These are phyloP conservation scores for Pinus albicaulis DNA, from an alignment of 75 land plant genomes.

Conservation along the genomic window DNA sequence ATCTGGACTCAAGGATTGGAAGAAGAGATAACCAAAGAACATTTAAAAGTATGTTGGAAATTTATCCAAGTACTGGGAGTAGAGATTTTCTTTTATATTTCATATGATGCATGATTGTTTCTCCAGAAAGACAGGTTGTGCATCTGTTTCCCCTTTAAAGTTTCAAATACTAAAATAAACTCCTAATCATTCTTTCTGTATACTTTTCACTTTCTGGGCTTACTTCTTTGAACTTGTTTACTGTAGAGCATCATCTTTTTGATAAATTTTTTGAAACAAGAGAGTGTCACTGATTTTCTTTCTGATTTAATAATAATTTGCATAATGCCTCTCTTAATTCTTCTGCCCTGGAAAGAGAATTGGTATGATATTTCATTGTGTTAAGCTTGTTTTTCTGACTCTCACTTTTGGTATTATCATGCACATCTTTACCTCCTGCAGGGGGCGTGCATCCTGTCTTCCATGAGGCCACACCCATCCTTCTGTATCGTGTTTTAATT, in stretches of 20 bases:
- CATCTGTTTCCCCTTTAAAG: neutral
- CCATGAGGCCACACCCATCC: neutral
- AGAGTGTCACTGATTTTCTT: neutral
- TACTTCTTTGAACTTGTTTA: neutral
- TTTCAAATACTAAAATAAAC: neutral
- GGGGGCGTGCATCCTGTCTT: neutral
- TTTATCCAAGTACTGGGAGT: no score
- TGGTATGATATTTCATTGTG: neutral
- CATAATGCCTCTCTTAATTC: neutral
- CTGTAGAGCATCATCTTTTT: neutral
- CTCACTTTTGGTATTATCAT: neutral
- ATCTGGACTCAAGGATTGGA: no score
- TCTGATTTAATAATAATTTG: neutral
- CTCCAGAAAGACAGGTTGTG: no score
- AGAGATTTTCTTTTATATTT: no score
- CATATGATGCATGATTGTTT: no score
- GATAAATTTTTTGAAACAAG: neutral
- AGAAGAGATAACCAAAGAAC: no score
- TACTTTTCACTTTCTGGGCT: no score
- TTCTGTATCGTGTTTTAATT: neutral
- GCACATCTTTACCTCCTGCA: neutral
- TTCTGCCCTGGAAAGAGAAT: neutral
- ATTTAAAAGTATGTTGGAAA: no score
- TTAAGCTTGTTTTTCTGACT: neutral
- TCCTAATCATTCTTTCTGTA: no score